Evolutionary conservation across 306 rosid species (phyloP), one percentile per base, ranked within the genome.

Genomic region (Quillaja saponaria): DNA sequence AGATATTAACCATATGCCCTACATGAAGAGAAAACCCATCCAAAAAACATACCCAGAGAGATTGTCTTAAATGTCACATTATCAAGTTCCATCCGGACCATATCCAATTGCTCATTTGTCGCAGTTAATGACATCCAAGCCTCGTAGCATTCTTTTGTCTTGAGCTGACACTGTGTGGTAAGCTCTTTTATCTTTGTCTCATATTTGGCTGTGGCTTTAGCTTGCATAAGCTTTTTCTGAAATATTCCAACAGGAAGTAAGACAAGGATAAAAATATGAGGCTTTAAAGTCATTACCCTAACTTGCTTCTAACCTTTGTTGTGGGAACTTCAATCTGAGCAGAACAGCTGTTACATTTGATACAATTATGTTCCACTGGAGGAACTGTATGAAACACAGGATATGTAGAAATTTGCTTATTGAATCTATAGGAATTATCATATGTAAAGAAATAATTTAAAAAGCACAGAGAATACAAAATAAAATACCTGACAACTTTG

Each of bases 51-150:
- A 90, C 96, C 89, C 33, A 69, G 78, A 61, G 81, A 71, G 49
- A 82, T 81, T 34, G 71, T 82, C 83, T 82, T 86, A 63, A 84
- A 80, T 61, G 91, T 75, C 80, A 75, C 49, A 9, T 86, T 80
- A 78, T 89, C 95, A 18, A 86, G 85, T 66, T 89, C 96, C 80
- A 78, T 84, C 68, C 78, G 82, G 69, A 82, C 84, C 68, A 79
- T 61, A 57, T 84, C 89, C 68, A 89, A 64, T 68, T 84, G 88
- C 52, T 75, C 79, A 76, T 87, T 86, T 3, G 91, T 82, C 6
- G 83, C 69, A 59, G 95, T 86, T 79, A 89, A 72, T 10, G 96
- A 89, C 82, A 82, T 86, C 95, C 95, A 90, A 17, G 96, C 96
- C 78, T 90, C 91, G 1, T 84, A 74, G 82, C 96, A 90, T 82